phyloP scores from a whole-genome alignment of 805 yeast genomes.

The Grigorovia transvaalensis region DNA sequence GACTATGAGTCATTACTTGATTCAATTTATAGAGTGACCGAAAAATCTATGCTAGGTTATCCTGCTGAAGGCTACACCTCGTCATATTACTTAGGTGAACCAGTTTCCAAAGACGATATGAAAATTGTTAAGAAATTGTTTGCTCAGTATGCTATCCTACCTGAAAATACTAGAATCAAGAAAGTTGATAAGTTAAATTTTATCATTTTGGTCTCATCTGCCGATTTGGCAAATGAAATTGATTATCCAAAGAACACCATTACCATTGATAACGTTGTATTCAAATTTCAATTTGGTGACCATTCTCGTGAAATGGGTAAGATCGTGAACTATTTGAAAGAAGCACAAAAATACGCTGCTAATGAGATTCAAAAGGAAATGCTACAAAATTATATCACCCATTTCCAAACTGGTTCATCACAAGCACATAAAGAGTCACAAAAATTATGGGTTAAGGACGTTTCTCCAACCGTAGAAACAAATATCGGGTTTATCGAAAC shows the following conservation, averaged over 20 bases:
- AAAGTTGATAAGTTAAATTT: slow-evolving; percentile 41
- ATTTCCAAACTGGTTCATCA: slow-evolving; percentile 75
- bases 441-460: slow-evolving; percentile 77
- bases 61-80: slow-evolving; percentile 68
- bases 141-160: slow-evolving; percentile 35
- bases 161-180: slow-evolving; percentile 62
- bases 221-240: slow-evolving; percentile 38
- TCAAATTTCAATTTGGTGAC: slow-evolving; percentile 59
- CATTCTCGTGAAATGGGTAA: slow-evolving; percentile 53
- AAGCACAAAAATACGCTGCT: slow-evolving; percentile 56
- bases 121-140: slow-evolving; percentile 44
- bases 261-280: slow-evolving; percentile 32
- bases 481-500: slow-evolving; percentile 90
- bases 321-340: slow-evolving; percentile 44
- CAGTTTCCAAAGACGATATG: slow-evolving; percentile 45
- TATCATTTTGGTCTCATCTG: slow-evolving; percentile 60
- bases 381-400: slow-evolving; percentile 54
- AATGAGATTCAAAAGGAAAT: slow-evolving; percentile 61
- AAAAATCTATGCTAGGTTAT: slow-evolving; percentile 58
- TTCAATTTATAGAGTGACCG: slow-evolving; percentile 42
- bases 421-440: slow-evolving; percentile 79
- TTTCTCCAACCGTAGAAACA: slow-evolving; percentile 68
- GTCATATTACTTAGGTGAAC: slow-evolving; percentile 53
- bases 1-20: slow-evolving; percentile 30
- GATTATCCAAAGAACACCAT: slow-evolving; percentile 40